Base-by-base conservation (phyloP, 2,329 filamentous ascomycete species). In the Paramyrothecium roridum region DNA sequence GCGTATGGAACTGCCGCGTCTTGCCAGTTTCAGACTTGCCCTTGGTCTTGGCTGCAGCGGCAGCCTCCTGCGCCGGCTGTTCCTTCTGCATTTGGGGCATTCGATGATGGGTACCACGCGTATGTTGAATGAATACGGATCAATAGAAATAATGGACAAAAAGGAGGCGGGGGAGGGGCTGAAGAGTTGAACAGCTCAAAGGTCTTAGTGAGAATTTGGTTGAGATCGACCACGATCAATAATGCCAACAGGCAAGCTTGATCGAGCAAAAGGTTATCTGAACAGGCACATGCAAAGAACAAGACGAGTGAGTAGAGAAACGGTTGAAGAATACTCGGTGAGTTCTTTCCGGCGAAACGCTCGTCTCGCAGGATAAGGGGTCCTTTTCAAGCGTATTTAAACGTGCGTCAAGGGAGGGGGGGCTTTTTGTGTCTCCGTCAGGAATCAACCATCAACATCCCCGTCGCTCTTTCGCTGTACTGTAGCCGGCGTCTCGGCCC, bases 1-100 rank as follows among this genome's bases (percentile, higher is more conserved):
- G 59, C 6, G 59, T 64, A 49, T 64, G 62, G 46, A 56, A 56
- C 43, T 56, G 61, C 1, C 62, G 62, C 6, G 55, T 50, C 3
- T 40, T 45, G 49, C 37, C 37, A 43, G 37, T 16, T 13, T 43
- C 37, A 19, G 6, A 17, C 37, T 43, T 43, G 37, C 13, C 12
- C n/a, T 43, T 43, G 37, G n/a, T 43, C 37, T 43, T 43, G 37
- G 13, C 37, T 43, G 37, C 13, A 19, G 13, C 37, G 37, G 37
- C 37, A 19, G 37, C n/a, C 4, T 43, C 37, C 37, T 43, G 37
- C 37, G 7, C 16, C 37, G 37, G n/a, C 37, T 19, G 37, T 43
- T 43, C 37, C n/a, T 16, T 19, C 37, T 16, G 13, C 37, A 43
- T 43, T 30, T 30, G 26, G 26, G 26, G 6, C n/a, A n/a, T 30